Percentiles rank a stretch among this genome's conserved stretches.
phyloP scores from a whole-genome alignment of 169 alveolate genomes.

The Amoebophrya sp. region DNA sequence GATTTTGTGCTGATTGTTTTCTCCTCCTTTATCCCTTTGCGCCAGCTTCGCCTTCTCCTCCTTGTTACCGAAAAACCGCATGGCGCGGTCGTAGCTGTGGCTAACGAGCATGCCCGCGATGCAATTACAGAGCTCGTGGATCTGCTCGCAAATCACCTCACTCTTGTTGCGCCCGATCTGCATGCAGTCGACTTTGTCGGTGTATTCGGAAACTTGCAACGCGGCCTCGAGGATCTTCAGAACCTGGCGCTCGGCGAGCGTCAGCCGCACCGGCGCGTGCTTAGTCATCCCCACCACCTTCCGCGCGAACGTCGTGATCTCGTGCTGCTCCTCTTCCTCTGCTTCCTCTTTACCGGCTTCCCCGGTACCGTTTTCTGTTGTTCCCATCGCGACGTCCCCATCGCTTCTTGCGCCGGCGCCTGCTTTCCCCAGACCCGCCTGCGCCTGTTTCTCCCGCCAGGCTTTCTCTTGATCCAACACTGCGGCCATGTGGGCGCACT shows the following conservation, averaged over 20 bases:
- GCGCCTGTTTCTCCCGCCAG: too few species aligned
- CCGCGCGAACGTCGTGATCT: neutral
- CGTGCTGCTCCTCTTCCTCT: neutral
- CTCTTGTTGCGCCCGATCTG: neutral
- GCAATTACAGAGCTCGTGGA: neutral
- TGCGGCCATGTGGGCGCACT: neutral
- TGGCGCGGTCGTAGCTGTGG: neutral
- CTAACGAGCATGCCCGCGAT: neutral
- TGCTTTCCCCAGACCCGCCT: too few species aligned
- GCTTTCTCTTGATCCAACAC: neutral
- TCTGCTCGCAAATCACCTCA: neutral
- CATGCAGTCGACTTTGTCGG: neutral
- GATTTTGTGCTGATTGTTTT: neutral
- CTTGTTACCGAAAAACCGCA: too few species aligned
- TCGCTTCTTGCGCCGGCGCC: too few species aligned
- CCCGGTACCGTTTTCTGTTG: too few species aligned
- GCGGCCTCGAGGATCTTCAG: neutral
- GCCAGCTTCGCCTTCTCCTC: neutral
- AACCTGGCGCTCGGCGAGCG: neutral
- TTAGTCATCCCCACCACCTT: neutral
- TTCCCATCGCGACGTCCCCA: too few species aligned
- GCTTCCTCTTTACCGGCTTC: neutral
- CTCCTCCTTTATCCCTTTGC: neutral
- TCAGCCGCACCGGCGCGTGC: neutral
- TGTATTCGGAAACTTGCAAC: neutral